Percentiles rank a stretch among this genome's conserved stretches.
These are phyloP conservation scores for Pseudoscleropodium purum DNA, from an alignment of 225 moss, liverwort and hornwort species.

Conservation along the genomic window DNA sequence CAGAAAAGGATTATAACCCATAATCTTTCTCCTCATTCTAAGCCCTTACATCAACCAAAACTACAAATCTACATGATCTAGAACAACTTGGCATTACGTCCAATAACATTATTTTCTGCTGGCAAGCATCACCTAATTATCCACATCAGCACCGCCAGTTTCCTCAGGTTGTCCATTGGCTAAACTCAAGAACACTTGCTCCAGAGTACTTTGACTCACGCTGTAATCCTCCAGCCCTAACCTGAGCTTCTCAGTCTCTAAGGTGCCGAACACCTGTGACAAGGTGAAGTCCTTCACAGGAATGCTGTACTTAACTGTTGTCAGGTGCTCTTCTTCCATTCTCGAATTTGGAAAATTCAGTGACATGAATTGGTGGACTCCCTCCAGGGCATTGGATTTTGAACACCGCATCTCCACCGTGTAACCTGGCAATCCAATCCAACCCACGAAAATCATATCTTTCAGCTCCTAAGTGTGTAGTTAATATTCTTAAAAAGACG, in stretches of 20 bases:
- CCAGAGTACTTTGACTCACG: slow-evolving; percentile 87
- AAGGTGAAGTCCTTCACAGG: slow-evolving; percentile 62
- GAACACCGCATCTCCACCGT: slow-evolving; percentile 77
- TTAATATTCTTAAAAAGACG: background rate
- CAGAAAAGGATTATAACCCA: background rate
- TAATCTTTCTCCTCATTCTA: background rate
- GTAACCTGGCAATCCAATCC: slow-evolving; percentile 47
- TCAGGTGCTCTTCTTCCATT: slow-evolving; percentile 67
- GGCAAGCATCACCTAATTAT: background rate
- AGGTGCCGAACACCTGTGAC: slow-evolving; percentile 61
- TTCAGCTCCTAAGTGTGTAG: background rate
- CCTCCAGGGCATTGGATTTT: slow-evolving; percentile 13
- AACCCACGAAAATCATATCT: background rate
- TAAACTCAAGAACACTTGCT: slow-evolving; percentile 85
- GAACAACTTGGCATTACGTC: background rate
- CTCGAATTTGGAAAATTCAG: slow-evolving; percentile 50
- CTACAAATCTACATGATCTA: background rate
- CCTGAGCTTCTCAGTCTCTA: slow-evolving; percentile 67
- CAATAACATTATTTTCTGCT: background rate
- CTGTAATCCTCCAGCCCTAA: slow-evolving; percentile 81
- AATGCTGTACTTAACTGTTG: slow-evolving; percentile 73
- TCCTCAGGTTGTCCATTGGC: slow-evolving; percentile 55
- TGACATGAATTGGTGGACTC: slow-evolving; percentile 55
- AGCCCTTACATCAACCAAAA: background rate
- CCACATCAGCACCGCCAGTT: background rate